Evolutionary conservation across 2,329 filamentous ascomycete species (phyloP).

Genomic region (Madurella fahalii): DNA sequence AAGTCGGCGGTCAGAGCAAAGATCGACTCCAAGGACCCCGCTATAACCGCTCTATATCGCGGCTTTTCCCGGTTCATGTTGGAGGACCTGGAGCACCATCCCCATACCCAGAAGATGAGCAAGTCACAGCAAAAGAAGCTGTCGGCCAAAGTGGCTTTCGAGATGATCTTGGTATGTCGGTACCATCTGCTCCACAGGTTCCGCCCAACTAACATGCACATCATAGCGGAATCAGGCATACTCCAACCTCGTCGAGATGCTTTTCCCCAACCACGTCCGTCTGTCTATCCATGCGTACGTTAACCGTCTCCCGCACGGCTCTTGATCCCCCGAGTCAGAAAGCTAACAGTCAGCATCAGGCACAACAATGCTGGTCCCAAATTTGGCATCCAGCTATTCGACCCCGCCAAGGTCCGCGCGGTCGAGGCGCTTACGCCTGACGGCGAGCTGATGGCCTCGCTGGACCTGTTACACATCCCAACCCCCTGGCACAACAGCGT

Average conservation of each 20-base stretch:
- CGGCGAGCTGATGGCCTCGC: conserved; percentile 17
- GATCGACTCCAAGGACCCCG: conserved; percentile 19
- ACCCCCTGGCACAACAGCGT: conserved; percentile 22
- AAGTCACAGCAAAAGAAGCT: conserved; percentile 19
- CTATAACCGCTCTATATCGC: conserved; percentile 19
- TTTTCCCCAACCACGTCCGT: conserved; percentile 20
- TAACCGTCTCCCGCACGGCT: no score
- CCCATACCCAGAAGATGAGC: conserved; percentile 9
- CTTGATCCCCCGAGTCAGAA: not conserved
- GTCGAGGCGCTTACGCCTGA: conserved; percentile 11
- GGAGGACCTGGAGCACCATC: conserved; percentile 18
- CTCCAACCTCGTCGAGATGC: conserved; percentile 21
- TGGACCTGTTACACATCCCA: conserved; percentile 20
- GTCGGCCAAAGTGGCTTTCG: conserved; percentile 19
- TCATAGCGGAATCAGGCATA: conserved; percentile 20
- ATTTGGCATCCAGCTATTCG: conserved; percentile 21
- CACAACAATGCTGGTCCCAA: conserved; percentile 22
- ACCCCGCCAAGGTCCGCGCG: conserved; percentile 15
- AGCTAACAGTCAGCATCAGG: not conserved
- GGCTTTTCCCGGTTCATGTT: conserved; percentile 22
- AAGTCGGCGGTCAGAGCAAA: conserved; percentile 13
- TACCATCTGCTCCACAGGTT: not conserved
- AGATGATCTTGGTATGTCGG: conserved; percentile 20
- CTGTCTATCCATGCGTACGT: conserved; percentile 21
- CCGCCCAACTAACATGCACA: not conserved